A percentile compares a stretch with the other conserved stretches of the same genome.
phyloP scores from a whole-genome alignment of 2,329 filamentous ascomycete genomes.

The Aspergillus udagawae region DNA sequence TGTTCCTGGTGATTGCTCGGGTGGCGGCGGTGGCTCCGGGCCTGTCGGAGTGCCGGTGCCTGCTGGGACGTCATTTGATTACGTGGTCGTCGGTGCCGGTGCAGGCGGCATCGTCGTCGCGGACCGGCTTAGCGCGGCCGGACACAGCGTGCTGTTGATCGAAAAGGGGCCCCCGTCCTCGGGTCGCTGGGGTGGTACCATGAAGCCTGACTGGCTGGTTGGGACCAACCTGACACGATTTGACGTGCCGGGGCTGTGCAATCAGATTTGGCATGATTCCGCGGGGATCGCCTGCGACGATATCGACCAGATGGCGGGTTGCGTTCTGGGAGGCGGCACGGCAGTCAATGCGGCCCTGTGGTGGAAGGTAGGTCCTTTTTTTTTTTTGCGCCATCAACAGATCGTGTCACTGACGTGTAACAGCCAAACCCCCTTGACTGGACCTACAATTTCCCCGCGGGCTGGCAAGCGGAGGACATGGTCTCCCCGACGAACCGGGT shows the following conservation, averaged over 20 bases:
- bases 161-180: conserved; percentile 60
- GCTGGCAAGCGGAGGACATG: conserved; percentile 7
- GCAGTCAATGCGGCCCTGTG: conserved; percentile 6
- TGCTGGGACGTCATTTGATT: conserved; percentile 26
- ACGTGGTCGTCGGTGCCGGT: conserved; percentile 46
- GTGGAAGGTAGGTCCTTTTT: conserved; percentile 9
- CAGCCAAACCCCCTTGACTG: conserved; percentile 6
- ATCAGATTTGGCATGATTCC: conserved; percentile 64
- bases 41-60: conserved; percentile 9
- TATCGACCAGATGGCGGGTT: conserved; percentile 69
- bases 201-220: conserved; percentile 56
- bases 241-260: conserved; percentile 67
- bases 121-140: conserved; percentile 60
- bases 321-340: conserved; percentile 58
- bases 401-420: not conserved
- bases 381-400: no score
- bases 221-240: conserved; percentile 64
- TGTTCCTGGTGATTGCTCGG: conserved; percentile 12
- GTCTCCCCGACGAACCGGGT: conserved; percentile 1
- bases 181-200: conserved; percentile 59
- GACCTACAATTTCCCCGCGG: conserved; percentile 5
- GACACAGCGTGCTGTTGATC: conserved; percentile 61
- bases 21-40: conserved; percentile 3
- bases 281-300: conserved; percentile 54
- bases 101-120: conserved; percentile 52